phyloP scores from a whole-genome alignment of 371 early-diverging fungal species.

The Mucor racemosus region DNA sequence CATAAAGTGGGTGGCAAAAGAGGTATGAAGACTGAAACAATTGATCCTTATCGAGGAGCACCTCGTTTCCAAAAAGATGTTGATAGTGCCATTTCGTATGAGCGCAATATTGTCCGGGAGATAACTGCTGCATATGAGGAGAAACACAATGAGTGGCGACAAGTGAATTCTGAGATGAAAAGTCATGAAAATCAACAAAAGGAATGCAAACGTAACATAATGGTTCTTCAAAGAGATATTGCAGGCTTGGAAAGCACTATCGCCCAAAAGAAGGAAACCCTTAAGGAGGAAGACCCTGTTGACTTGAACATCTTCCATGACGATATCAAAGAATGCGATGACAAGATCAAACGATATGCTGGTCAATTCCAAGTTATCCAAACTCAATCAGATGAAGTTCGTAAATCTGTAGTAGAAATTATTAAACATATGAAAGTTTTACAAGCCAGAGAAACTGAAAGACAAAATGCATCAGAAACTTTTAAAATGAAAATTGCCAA shows the following conservation, averaged over 20 bases:
- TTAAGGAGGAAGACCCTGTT: constrained; percentile 71
- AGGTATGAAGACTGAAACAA: constrained; percentile 51
- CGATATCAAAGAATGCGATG: constrained; percentile 32
- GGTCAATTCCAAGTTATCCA: constrained; percentile 22
- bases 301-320: constrained; percentile 62
- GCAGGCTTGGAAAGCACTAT: constrained; percentile 5
- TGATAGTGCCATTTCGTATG: constrained; percentile 11
- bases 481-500: constrained; percentile 11
- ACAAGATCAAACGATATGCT: constrained; percentile 12
- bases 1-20: constrained; percentile 67
- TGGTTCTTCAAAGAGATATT: constrained; percentile 8
- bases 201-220: neutral
- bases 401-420: constrained; percentile 9
- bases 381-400: neutral
- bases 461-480: neutral
- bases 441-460: constrained; percentile 17
- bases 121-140: neutral
- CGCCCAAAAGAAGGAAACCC: constrained; percentile 39
- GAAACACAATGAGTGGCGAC: constrained; percentile 2
- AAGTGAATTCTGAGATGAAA: neutral
- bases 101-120: neutral
- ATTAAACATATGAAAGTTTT: constrained; percentile 10
- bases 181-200: neutral
- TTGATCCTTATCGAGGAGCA: constrained; percentile 40
- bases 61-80: constrained; percentile 55